Evolutionary conservation across 169 alveolate species (phyloP).

Genomic region (Besnoitia besnoiti): DNA sequence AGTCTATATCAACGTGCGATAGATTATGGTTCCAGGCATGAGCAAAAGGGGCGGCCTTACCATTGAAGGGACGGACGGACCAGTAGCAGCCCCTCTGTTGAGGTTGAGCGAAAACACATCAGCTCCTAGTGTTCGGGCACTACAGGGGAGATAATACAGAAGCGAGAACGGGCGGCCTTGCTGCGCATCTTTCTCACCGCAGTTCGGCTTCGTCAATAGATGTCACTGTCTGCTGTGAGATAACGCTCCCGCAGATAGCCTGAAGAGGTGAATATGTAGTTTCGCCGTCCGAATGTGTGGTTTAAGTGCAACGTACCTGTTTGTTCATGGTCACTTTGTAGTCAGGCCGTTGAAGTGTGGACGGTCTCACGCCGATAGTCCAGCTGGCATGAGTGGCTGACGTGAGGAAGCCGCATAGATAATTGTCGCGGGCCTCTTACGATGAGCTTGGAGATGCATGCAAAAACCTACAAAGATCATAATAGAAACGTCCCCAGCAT

Average conservation of each 20-base stretch:
- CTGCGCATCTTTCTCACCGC: not conserved
- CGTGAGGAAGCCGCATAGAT: not conserved
- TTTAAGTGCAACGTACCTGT: not conserved
- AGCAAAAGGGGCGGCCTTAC: not conserved
- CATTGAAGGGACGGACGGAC: constrained; percentile 38
- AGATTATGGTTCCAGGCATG: not conserved
- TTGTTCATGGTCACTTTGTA: not conserved
- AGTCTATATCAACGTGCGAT: not conserved
- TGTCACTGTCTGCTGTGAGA: constrained; percentile 28
- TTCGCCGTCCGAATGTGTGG: not conserved
- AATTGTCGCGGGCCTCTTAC: not conserved
- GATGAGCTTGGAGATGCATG: constrained; percentile 21
- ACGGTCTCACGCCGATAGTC: constrained; percentile 34
- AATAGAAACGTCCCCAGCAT: not conserved
- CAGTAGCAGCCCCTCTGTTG: constrained; percentile 22
- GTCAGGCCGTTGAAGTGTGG: constrained; percentile 10
- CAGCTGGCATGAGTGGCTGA: not conserved
- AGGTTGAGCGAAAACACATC: constrained; percentile 12
- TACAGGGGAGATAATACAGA: not conserved
- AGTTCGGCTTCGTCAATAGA: constrained; percentile 18
- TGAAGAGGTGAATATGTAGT: not conserved
- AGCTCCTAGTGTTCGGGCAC: not conserved
- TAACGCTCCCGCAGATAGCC: constrained; percentile 15
- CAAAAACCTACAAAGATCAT: not conserved
- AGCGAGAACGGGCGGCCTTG: not conserved